Conservation (phyloP, 805 yeast genomes). For the Cyberlindnera euphorbiae region DNA sequence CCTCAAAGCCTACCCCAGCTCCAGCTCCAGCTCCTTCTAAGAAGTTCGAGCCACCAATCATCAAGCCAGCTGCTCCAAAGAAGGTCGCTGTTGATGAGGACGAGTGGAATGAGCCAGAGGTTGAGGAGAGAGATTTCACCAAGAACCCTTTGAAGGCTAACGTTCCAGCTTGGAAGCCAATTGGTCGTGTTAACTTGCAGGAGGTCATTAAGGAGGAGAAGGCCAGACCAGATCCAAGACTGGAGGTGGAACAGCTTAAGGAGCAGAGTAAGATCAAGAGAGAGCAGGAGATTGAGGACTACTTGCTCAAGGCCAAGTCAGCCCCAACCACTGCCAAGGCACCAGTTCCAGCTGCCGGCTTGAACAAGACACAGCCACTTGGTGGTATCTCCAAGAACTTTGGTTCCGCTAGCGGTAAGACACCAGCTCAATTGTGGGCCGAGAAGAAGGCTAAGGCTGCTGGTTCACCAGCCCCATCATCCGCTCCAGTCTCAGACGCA, state of each 20-base stretch:
- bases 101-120: slow-evolving; percentile 42
- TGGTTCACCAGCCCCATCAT: slow-evolving; percentile 19
- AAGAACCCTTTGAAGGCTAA: slow-evolving; percentile 39
- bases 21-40: slow-evolving; percentile 19
- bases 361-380: slow-evolving; percentile 37
- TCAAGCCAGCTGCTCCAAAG: slow-evolving; percentile 19
- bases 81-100: slow-evolving; percentile 28
- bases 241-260: slow-evolving; percentile 33
- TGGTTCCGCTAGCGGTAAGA: slow-evolving; percentile 70
- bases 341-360: slow-evolving; percentile 21
- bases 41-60: slow-evolving; percentile 19
- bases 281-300: slow-evolving; percentile 30
- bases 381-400: slow-evolving; percentile 58
- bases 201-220: slow-evolving; percentile 39
- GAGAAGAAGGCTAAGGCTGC: slow-evolving; percentile 57
- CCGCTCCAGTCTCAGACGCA: slow-evolving; percentile 25
- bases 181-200: slow-evolving; percentile 53
- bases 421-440: slow-evolving; percentile 96
- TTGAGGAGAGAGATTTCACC: slow-evolving; percentile 44
- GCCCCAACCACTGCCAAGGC: slow-evolving; percentile 24
- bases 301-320: slow-evolving; percentile 32
- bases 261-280: slow-evolving; percentile 31
- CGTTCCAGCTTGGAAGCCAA: slow-evolving; percentile 52
- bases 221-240: slow-evolving; percentile 39
- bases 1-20: slow-evolving; percentile 16